Percentiles rank a stretch among this genome's conserved stretches.
Conservation (phyloP, 164 flowering plant genomes). For the Vitis labrusca region DNA sequence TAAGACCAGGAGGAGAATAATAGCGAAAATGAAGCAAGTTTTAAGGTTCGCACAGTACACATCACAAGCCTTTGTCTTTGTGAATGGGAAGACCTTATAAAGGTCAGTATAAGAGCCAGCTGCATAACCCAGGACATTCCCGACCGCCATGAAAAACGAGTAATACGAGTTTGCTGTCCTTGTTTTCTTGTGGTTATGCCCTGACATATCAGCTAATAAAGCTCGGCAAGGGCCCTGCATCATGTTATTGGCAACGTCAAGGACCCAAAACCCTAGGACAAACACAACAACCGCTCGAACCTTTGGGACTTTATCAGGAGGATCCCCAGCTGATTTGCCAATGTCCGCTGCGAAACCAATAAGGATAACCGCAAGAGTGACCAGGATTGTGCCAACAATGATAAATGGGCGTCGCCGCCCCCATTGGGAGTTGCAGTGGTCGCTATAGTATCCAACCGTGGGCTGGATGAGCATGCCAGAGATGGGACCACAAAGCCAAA, state of each 20-base stretch:
- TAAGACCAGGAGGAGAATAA: conserved; percentile 38
- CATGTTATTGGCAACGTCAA: conserved; percentile 77
- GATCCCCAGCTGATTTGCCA: conserved; percentile 17
- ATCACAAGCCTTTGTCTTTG: conserved; percentile 62
- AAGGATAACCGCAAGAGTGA: conserved; percentile 42
- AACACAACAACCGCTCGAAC: conserved; percentile 53
- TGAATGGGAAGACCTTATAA: conserved; percentile 55
- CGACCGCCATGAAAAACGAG: conserved; percentile 21
- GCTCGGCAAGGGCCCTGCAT: conserved; percentile 70
- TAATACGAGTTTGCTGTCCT: conserved; percentile 15
- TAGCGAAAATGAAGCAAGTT: conserved; percentile 61
- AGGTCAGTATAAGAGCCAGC: conserved; percentile 50
- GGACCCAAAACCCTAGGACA: conserved; percentile 74
- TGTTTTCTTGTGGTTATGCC: conserved; percentile 6
- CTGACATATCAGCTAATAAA: conserved; percentile 60
- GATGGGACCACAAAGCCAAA: conserved; percentile 85
- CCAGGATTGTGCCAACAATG: conserved; percentile 40
- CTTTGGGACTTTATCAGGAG: conserved; percentile 10
- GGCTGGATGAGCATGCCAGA: conserved; percentile 74
- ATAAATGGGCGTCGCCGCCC: conserved; percentile 64
- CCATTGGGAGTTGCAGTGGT: conserved; percentile 38
- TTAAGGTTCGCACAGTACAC: conserved; percentile 79
- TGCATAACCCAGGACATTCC: conserved; percentile 13
- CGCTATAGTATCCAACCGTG: conserved; percentile 46
- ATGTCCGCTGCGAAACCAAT: conserved; percentile 55